Percentiles rank a stretch among this genome's conserved stretches.
Conservation (phyloP, 2,329 filamentous ascomycete genomes). For the Coleophoma cylindrospora region DNA sequence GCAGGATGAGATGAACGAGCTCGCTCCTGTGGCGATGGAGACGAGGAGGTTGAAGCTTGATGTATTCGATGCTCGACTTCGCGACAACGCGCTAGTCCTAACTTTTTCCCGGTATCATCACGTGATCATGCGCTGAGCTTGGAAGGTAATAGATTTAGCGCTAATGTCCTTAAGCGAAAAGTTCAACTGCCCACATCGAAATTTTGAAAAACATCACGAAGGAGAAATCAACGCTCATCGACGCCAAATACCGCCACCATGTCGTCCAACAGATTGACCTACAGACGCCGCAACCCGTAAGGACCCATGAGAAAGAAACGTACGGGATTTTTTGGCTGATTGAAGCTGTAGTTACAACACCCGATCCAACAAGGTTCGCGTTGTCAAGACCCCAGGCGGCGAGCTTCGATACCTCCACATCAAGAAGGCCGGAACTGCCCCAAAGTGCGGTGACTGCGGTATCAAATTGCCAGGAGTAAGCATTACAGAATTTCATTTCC, state of each 20-base stretch:
- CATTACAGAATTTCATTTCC: conserved; percentile 29
- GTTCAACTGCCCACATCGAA: conserved; percentile 29
- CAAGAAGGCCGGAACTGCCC: conserved; percentile 98
- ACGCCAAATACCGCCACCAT: conserved; percentile 34
- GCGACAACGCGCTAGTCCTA: too few relatives aligned
- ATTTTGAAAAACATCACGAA: conserved; percentile 4
- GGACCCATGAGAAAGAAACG: conserved; percentile 22
- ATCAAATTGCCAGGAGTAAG: conserved; percentile 96
- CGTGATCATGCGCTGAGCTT: background rate
- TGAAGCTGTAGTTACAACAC: conserved; percentile 79
- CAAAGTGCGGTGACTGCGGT: conserved; percentile 99
- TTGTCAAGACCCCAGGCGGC: conserved; percentile 95
- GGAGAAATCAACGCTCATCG: background rate
- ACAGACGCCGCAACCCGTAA: conserved; percentile 72
- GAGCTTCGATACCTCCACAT: conserved; percentile 95
- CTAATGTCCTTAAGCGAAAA: conserved; percentile 2
- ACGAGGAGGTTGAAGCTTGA: background rate
- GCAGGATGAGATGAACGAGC: background rate
- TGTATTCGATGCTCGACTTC: too few relatives aligned
- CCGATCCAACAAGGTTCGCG: conserved; percentile 91
- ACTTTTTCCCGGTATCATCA: background rate
- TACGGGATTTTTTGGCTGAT: conserved; percentile 5
- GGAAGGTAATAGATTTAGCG: background rate
- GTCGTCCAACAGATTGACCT: conserved; percentile 43
- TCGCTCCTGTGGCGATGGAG: conserved; percentile 15